Percentiles rank a stretch among this genome's conserved stretches.
These are phyloP conservation scores for Aspergillus carbonarius DNA, from an alignment of 2,329 filamentous ascomycete species.

Conservation along the genomic window DNA sequence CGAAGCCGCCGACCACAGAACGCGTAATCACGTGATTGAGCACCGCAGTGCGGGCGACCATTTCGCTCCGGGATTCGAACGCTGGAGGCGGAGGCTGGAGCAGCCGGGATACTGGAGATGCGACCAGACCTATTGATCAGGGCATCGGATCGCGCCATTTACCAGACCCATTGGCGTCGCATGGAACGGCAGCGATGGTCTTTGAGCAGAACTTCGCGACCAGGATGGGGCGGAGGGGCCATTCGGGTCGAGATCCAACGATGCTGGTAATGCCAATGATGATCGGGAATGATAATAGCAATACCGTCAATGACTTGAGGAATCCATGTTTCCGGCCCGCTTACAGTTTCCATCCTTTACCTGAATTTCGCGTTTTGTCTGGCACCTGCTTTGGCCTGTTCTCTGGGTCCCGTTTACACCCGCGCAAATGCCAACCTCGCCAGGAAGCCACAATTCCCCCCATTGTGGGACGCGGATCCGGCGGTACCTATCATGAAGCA, in stretches of 20 bases:
- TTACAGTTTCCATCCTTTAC: not conserved
- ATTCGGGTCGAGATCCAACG: not conserved
- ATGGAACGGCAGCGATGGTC: not conserved
- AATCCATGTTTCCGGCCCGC: not conserved
- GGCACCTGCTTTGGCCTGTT: constrained; percentile 9
- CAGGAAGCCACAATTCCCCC: constrained; percentile 26
- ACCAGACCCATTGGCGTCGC: not conserved
- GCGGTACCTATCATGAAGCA: constrained; percentile 32
- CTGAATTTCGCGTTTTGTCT: constrained; percentile 6
- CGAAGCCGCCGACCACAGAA: constrained; percentile 22
- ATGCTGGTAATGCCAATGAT: not conserved
- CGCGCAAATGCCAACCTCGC: constrained; percentile 21
- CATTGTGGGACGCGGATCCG: constrained; percentile 33
- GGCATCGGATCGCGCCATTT: not conserved
- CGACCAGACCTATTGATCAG: not conserved
- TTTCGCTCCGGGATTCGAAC: constrained; percentile 6
- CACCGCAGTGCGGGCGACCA: not conserved
- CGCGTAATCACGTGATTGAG: constrained; percentile 35
- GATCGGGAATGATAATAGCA: not conserved
- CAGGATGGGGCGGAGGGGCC: not conserved
- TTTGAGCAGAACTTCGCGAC: not conserved
- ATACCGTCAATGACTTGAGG: constrained; percentile 1
- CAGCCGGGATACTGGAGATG: not conserved
- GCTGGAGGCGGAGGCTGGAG: not conserved
- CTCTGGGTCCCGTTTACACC: constrained; percentile 21